These are phyloP conservation scores for Aspergillus candidus DNA, from an alignment of 2,329 filamentous ascomycete genomes.

Conservation along the genomic window DNA sequence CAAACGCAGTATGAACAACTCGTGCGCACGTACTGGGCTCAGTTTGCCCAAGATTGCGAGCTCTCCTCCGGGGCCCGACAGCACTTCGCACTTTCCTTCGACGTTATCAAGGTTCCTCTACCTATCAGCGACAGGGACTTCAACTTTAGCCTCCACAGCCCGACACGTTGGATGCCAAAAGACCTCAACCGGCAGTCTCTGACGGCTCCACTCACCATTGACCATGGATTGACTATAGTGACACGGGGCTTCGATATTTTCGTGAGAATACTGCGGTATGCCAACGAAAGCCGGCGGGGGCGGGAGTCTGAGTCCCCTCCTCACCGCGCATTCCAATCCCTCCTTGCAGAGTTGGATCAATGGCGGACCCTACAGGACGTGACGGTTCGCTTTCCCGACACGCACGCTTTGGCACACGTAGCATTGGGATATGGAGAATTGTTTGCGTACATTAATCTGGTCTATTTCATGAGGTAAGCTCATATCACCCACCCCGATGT, in stretches of 20 bases:
- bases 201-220: conserved; percentile 23
- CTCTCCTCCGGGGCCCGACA: conserved; percentile 33
- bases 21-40: conserved; percentile 35
- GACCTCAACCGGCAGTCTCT: conserved; percentile 21
- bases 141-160: conserved; percentile 23
- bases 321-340: conserved; percentile 21
- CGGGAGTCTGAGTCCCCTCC: conserved; percentile 11
- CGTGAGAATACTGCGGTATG: conserved; percentile 31
- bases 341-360: conserved; percentile 31
- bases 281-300: conserved; percentile 30
- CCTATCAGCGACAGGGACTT: conserved; percentile 34
- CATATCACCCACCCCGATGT: background rate
- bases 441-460: conserved; percentile 34
- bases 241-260: conserved; percentile 35
- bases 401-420: conserved; percentile 30
- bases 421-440: conserved; percentile 31
- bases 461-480: conserved; percentile 33
- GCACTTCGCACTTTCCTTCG: conserved; percentile 33
- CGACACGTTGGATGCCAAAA: conserved; percentile 23
- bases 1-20: conserved; percentile 33
- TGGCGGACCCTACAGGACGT: conserved; percentile 30
- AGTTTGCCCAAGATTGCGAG: conserved; percentile 35
- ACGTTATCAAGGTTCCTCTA: conserved; percentile 31
- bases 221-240: conserved; percentile 30
- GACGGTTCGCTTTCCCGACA: conserved; percentile 30